Conservation (phyloP, 108 stramenopile species). For the Fragilaria radians region DNA sequence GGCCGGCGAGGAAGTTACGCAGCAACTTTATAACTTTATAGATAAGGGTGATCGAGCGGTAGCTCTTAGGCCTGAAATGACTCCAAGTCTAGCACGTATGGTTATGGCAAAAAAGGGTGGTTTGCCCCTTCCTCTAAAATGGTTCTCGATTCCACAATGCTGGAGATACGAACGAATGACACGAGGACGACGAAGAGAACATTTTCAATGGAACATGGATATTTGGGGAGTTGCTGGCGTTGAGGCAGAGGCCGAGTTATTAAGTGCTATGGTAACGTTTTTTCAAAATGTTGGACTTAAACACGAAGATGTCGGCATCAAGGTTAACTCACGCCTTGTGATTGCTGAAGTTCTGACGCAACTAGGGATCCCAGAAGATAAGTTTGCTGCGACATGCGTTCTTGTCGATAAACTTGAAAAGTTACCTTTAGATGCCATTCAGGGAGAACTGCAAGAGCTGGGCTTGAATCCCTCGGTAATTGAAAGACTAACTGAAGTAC, state of each 20-base stretch:
- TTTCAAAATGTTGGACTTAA: constrained; percentile 84
- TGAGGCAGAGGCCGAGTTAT: constrained; percentile 91
- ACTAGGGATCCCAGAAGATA: constrained; percentile 86
- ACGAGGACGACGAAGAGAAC: constrained; percentile 93
- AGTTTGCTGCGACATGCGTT: constrained; percentile 94
- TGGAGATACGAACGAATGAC: constrained; percentile 98
- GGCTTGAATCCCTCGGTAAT: constrained; percentile 78
- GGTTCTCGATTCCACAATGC: constrained; percentile 95
- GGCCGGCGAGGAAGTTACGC: constrained; percentile 97
- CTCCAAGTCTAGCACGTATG: constrained; percentile 95
- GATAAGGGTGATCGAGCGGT: constrained; percentile 92
- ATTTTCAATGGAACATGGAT: constrained; percentile 99
- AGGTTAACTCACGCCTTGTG: constrained; percentile 87
- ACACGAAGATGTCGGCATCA: constrained; percentile 93
- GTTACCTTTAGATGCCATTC: constrained; percentile 89
- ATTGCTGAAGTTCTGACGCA: constrained; percentile 84
- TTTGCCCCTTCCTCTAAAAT: constrained; percentile 89
- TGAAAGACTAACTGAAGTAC: constrained; percentile 68
- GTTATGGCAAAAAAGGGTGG: constrained; percentile 93
- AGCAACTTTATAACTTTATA: constrained; percentile 96
- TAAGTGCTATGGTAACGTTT: constrained; percentile 90
- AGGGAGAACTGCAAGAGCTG: constrained; percentile 82
- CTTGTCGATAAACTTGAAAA: constrained; percentile 98
- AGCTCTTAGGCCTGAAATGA: constrained; percentile 94
- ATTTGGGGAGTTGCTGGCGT: constrained; percentile 86